phyloP scores from a whole-genome alignment of 139 green algal species.

The Chlorella ohadii region DNA sequence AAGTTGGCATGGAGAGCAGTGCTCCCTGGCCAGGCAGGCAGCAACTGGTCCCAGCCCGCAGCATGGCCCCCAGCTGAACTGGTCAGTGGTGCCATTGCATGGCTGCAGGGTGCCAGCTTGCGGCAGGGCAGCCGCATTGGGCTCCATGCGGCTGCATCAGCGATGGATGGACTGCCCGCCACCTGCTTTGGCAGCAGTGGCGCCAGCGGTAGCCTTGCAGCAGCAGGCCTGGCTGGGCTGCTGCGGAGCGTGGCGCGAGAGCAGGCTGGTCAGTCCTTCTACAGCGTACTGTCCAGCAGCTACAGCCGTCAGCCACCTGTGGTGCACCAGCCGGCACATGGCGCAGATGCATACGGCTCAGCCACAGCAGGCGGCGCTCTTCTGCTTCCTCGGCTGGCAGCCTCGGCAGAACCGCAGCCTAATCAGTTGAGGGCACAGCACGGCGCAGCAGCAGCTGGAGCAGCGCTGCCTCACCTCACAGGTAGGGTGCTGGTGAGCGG shows the following conservation, averaged over 20 bases:
- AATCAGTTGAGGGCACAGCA: too few species aligned
- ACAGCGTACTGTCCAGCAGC: background rate
- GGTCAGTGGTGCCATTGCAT: background rate
- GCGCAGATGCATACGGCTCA: constrained; percentile 15
- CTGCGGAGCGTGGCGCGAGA: constrained; percentile 23
- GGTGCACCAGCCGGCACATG: background rate
- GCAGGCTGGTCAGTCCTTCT: background rate
- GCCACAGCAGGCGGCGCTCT: background rate
- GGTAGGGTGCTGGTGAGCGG: constrained; percentile 61
- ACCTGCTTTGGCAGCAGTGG: too few species aligned
- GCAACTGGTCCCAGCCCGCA: too few species aligned
- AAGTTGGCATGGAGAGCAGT: too few species aligned
- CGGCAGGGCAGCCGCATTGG: too few species aligned
- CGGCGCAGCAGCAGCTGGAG: too few species aligned
- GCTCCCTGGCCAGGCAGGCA: background rate
- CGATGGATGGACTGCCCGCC: too few species aligned
- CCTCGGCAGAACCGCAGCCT: too few species aligned
- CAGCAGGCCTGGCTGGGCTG: background rate
- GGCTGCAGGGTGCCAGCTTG: too few species aligned
- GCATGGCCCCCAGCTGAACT: background rate
- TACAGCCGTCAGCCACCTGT: background rate
- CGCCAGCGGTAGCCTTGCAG: background rate
- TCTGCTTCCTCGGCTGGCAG: background rate
- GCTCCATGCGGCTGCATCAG: too few species aligned
- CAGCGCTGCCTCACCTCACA: too few species aligned